Evolutionary conservation across 306 rosid species (phyloP).

Genomic region (Cicer cuneatum): DNA sequence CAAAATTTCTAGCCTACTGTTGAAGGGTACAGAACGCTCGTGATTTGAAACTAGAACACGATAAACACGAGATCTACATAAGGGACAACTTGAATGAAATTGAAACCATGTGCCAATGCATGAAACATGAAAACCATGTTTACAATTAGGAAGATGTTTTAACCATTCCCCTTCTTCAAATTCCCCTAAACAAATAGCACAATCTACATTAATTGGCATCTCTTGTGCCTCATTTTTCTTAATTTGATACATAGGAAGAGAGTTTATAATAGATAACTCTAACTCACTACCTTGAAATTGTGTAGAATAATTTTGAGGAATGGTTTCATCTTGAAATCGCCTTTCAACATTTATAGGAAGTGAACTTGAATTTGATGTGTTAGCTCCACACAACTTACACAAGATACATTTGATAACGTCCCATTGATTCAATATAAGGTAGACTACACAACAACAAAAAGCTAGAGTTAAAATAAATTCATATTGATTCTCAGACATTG

Average conservation of each 20-base stretch:
- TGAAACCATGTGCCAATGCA: conserved; percentile 65
- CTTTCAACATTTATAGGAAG: conserved; percentile 3
- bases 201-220: conserved; percentile 41
- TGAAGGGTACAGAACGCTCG: conserved; percentile 10
- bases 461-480: neutral
- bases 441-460: conserved; percentile 14
- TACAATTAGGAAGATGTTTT: conserved; percentile 53
- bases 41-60: conserved; percentile 20
- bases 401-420: conserved; percentile 30
- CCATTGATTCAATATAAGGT: conserved; percentile 38
- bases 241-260: conserved; percentile 51
- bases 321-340: conserved; percentile 10
- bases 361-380: neutral
- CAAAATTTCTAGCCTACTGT: conserved; percentile 20
- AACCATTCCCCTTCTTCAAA: conserved; percentile 65
- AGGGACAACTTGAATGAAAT: conserved; percentile 60
- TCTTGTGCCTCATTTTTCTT: conserved; percentile 43
- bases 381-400: neutral
- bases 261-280: conserved; percentile 30
- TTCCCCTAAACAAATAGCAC: conserved; percentile 67
- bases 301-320: conserved; percentile 26
- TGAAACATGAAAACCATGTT: conserved; percentile 57
- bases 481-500: conserved; percentile 16
- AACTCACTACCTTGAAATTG: conserved; percentile 48
- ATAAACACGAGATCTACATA: conserved; percentile 56